These are phyloP conservation scores for Aspergillus calidoustus DNA, from an alignment of 2,329 filamentous ascomycete species.

Conservation along the genomic window DNA sequence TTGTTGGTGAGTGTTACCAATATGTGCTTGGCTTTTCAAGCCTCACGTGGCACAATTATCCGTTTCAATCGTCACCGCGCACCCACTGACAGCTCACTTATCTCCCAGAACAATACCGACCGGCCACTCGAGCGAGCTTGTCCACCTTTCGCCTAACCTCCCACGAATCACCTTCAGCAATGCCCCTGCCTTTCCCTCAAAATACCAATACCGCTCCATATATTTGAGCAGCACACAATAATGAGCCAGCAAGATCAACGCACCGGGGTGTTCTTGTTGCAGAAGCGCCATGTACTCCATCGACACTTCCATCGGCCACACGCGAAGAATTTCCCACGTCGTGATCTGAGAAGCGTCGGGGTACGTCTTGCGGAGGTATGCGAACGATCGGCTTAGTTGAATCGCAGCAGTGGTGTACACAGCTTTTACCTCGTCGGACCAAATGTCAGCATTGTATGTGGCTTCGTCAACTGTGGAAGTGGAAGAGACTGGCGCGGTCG, in stretches of 20 bases:
- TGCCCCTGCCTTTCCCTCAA: background rate
- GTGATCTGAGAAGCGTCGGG: background rate
- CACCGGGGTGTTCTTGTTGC: constrained; percentile 1
- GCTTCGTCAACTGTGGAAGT: background rate
- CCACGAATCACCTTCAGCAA: background rate
- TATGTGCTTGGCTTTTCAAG: too few species aligned
- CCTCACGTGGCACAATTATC: too few species aligned
- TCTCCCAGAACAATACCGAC: background rate
- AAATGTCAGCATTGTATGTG: background rate
- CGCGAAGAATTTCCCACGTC: constrained; percentile 9
- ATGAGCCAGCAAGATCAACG: constrained; percentile 7
- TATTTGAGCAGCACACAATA: constrained; percentile 2
- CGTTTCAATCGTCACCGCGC: too few species aligned
- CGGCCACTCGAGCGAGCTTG: background rate
- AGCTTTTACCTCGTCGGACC: background rate
- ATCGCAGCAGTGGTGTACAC: constrained; percentile 4
- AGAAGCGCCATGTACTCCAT: constrained; percentile 10
- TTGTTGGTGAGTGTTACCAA: too few species aligned
- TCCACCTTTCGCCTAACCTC: background rate
- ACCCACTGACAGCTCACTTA: background rate
- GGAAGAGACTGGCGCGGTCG: background rate
- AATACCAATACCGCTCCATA: constrained; percentile 8
- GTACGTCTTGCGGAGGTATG: background rate
- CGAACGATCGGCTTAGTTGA: background rate
- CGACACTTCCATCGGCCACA: constrained; percentile 12